Evolutionary conservation across 495 filamentous ascomycete species (phyloP).

Genomic region (Sordaria brevicollis): DNA sequence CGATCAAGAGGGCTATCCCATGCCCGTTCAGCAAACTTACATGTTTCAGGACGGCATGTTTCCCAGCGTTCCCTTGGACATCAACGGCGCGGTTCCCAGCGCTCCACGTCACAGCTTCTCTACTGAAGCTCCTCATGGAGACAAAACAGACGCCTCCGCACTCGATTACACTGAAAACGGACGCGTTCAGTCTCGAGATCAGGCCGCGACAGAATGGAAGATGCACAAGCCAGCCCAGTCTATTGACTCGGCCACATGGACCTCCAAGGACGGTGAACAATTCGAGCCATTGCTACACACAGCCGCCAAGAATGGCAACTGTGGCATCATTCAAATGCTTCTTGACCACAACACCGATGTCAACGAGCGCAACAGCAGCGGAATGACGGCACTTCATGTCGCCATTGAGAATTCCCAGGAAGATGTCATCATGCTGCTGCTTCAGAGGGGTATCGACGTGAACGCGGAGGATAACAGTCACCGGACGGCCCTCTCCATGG

Average conservation of each 20-base stretch:
- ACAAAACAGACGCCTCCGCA: not conserved
- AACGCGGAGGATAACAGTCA: not conserved
- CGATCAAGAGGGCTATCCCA: not conserved
- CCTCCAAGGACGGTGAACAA: not conserved
- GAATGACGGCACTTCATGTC: not conserved
- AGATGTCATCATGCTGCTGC: not conserved
- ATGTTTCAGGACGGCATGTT: not conserved
- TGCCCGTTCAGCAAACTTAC: not conserved
- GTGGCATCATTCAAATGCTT: conserved; percentile 1
- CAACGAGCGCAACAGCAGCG: conserved; percentile 1
- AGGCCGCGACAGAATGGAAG: not conserved
- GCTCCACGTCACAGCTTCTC: not conserved
- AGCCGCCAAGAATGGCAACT: conserved; percentile 1
- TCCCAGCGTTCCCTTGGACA: not conserved
- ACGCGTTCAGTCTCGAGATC: not conserved
- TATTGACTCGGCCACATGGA: not conserved
- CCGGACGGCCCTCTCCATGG: conserved; percentile 1
- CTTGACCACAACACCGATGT: not conserved
- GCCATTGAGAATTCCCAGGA: not conserved
- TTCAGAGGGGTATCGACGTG: not conserved
- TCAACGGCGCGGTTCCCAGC: not conserved
- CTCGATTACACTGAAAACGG: not conserved
- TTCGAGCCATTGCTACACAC: conserved; percentile 2
- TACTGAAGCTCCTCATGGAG: not conserved
- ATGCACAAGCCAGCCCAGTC: not conserved